Conservation (phyloP, 371 early-diverging fungal genomes). For the Saksenaea vasiformis region DNA sequence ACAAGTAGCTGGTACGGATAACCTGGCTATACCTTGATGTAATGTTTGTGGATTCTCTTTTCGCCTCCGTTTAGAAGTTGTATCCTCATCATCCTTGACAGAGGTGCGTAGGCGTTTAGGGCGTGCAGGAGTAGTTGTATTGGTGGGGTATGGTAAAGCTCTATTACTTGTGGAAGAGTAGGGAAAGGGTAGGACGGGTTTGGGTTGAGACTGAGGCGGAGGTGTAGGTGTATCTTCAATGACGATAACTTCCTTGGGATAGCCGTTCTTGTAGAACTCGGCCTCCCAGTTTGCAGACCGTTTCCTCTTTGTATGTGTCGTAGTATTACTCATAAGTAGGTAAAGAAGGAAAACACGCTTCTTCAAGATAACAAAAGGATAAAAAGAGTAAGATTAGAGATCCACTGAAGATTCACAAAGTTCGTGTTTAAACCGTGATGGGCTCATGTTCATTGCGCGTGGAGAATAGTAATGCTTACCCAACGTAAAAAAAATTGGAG, state of each 20-base stretch:
- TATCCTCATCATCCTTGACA: constrained; percentile 3
- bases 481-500: background rate
- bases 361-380: constrained; percentile 3
- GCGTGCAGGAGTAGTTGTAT: background rate
- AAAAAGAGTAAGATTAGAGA: background rate
- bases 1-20: background rate
- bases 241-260: constrained; percentile 63
- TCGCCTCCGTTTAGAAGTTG: background rate
- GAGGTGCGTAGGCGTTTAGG: background rate
- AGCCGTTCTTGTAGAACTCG: constrained; percentile 63
- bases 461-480: background rate
- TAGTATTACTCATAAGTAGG: background rate
- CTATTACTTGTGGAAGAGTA: constrained; percentile 10
- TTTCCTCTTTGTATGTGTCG: constrained; percentile 8
- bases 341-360: background rate
- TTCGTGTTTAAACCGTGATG: constrained; percentile 3
- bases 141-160: constrained; percentile 7
- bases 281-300: constrained; percentile 53
- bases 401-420: background rate
- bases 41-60: constrained; percentile 4
- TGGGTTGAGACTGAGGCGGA: constrained; percentile 1
- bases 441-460: constrained; percentile 2
- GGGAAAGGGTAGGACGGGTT: constrained; percentile 5
- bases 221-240: constrained; percentile 65
- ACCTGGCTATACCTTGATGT: background rate